These are phyloP conservation scores for Coffea eugenioides DNA, from an alignment of 257 asterid genomes.

Conservation along the genomic window DNA sequence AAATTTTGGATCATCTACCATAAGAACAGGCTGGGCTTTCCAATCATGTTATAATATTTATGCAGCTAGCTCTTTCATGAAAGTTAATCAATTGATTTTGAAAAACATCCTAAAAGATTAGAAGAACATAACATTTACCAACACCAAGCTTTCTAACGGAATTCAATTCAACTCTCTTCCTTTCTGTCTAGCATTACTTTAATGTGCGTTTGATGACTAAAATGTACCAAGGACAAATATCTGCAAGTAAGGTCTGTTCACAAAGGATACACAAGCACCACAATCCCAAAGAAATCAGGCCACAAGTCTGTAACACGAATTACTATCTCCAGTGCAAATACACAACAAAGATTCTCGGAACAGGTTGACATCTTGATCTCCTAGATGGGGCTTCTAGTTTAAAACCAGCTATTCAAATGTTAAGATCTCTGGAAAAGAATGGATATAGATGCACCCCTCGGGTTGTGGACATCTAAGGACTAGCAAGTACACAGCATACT, in stretches of 20 bases:
- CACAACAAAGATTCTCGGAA: background rate
- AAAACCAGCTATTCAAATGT: background rate
- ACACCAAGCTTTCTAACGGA: background rate
- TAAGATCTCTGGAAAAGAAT: background rate
- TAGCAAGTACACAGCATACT: background rate
- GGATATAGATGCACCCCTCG: background rate
- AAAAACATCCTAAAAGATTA: background rate
- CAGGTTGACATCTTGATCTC: background rate
- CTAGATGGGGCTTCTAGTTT: background rate
- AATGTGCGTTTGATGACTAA: background rate
- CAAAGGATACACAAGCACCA: background rate
- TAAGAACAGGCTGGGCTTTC: background rate
- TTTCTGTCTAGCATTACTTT: background rate
- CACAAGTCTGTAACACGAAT: background rate
- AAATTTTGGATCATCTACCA: background rate
- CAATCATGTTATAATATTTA: background rate
- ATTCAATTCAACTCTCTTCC: background rate
- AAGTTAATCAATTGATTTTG: background rate
- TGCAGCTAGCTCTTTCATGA: slow-evolving; percentile 12
- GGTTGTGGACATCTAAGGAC: background rate
- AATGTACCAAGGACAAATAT: background rate
- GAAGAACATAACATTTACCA: background rate
- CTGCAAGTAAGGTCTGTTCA: background rate
- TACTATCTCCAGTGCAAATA: background rate
- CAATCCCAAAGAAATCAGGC: background rate